phyloP scores from a whole-genome alignment of 768 basidiomycete species.

The Lactarius hengduanensis region DNA sequence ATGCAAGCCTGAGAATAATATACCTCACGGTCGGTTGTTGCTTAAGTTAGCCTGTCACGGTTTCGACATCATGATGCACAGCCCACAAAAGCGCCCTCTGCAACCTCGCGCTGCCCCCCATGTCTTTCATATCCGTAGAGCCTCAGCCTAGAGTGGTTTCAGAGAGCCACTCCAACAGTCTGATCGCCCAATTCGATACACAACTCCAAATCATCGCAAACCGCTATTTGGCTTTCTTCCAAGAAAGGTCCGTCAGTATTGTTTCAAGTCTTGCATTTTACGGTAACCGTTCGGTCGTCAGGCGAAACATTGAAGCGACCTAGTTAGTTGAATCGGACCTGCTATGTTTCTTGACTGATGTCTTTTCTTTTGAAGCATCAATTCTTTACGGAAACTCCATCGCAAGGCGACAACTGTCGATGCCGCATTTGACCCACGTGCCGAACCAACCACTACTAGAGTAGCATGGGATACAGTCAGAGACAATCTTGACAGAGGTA shows the following conservation, averaged over 20 bases:
- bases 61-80: not conserved
- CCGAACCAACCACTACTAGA: not conserved
- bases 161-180: not conserved
- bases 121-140: not conserved
- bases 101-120: not conserved
- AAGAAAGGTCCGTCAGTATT: not conserved
- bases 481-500: not conserved
- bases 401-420: not conserved
- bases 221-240: not conserved
- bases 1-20: not conserved
- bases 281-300: not conserved
- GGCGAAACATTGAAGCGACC: not conserved
- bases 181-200: not conserved
- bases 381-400: not conserved
- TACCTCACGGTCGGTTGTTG: not conserved
- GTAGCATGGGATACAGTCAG: not conserved
- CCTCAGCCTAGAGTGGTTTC: not conserved
- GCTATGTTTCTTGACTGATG: not conserved
- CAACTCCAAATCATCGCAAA: not conserved
- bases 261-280: not conserved
- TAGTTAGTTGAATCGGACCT: not conserved
- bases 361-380: not conserved
- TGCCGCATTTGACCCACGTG: not conserved
- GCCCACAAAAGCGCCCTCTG: not conserved
- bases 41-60: not conserved